Evolutionary conservation across 768 basidiomycete genomes (phyloP).

Genomic region (Asterophora lycoperdoides): DNA sequence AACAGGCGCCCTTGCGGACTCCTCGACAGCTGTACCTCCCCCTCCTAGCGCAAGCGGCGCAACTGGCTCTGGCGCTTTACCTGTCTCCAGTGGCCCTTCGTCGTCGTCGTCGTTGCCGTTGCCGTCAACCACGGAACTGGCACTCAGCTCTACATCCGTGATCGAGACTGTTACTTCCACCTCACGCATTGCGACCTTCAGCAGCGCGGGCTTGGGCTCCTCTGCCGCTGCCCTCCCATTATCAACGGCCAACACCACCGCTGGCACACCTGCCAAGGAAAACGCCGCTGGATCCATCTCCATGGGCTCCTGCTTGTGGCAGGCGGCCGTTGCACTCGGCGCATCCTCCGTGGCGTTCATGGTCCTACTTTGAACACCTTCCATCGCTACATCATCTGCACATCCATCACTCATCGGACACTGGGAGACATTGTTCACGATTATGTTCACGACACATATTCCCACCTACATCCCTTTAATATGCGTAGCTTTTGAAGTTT

Average conservation of each 20-base stretch:
- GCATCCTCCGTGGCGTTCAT: slow-evolving; percentile 13
- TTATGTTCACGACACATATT: neutral
- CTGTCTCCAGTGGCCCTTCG: slow-evolving; percentile 2
- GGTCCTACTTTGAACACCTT: slow-evolving; percentile 11
- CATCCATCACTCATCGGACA: too few relatives aligned
- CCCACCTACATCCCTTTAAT: neutral
- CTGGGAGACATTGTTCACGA: neutral
- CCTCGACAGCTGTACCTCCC: slow-evolving; percentile 35
- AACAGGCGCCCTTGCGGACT: slow-evolving; percentile 49
- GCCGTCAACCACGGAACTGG: too few relatives aligned
- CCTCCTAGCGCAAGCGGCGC: slow-evolving; percentile 18
- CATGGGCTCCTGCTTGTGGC: slow-evolving; percentile 18
- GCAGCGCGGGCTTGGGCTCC: neutral
- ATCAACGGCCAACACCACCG: slow-evolving; percentile 12
- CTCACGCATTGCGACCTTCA: neutral
- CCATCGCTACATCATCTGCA: neutral
- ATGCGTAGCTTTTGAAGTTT: neutral
- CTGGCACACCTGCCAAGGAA: slow-evolving; percentile 9
- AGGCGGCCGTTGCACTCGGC: slow-evolving; percentile 15
- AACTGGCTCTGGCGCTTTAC: slow-evolving; percentile 5
- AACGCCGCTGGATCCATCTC: slow-evolving; percentile 14
- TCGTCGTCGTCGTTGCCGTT: neutral
- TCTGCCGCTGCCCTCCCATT: neutral
- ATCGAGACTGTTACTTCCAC: neutral
- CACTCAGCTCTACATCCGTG: too few relatives aligned